Percentiles rank a stretch among this genome's conserved stretches.
Evolutionary conservation across 306 rosid species (phyloP).

Genomic region (Vachellia collinsii): DNA sequence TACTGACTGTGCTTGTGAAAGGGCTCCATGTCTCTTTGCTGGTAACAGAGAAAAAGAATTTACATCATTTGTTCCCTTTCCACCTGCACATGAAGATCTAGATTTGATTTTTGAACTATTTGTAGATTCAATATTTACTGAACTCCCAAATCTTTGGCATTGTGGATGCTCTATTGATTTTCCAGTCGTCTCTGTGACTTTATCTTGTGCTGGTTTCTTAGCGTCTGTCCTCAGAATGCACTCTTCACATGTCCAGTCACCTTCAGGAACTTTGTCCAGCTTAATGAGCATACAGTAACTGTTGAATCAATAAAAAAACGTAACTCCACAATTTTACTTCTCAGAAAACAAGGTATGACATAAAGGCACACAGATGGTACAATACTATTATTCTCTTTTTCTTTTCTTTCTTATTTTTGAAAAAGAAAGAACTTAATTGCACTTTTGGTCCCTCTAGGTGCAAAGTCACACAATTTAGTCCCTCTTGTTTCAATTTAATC

Average conservation of each 20-base stretch:
- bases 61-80: neutral
- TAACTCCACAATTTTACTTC: constrained; percentile 20
- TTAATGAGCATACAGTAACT: constrained; percentile 46
- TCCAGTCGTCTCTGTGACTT: constrained; percentile 3
- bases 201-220: constrained; percentile 25
- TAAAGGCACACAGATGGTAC: constrained; percentile 1
- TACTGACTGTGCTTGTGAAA: constrained; percentile 17
- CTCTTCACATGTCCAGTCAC: constrained; percentile 46
- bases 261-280: constrained; percentile 27
- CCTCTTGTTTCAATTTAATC: neutral
- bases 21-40: constrained; percentile 23
- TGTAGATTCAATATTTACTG: constrained; percentile 8
- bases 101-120: constrained; percentile 21
- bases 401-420: too few species aligned
- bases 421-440: neutral
- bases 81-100: neutral
- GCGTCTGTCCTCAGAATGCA: constrained; percentile 34
- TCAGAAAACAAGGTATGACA: neutral
- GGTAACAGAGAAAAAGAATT: constrained; percentile 6
- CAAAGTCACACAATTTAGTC: neutral
- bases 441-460: neutral
- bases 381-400: neutral
- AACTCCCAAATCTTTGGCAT: neutral
- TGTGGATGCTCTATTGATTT: constrained; percentile 8
- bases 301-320: constrained; percentile 34